Evolutionary conservation across 2,329 filamentous ascomycete genomes (phyloP), one percentile per base, ranked within the genome.

Genomic region (Trichoderma oligosporum): DNA sequence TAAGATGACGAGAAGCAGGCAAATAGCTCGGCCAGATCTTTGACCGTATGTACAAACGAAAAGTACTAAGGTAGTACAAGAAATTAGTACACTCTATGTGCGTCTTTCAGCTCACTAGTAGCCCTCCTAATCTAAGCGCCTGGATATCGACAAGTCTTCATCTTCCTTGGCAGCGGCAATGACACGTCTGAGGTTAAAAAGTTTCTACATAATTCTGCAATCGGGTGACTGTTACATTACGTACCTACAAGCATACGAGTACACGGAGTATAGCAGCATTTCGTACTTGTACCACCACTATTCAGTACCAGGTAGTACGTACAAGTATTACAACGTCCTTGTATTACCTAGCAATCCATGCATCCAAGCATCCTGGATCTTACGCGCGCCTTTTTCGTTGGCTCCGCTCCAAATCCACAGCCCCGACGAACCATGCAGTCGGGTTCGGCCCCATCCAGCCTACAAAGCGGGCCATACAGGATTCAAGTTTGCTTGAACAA

Each of bases 381-480:
- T 46, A 41, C 51, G 51, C 56, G 48, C 56, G 56, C 56, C 41
- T 58, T 58, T 58, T 41, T 36, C n/a, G 44, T 46, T 53, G 56
- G 48, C 47, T 58, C 48, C 48, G 42, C 56, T 35, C 25, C 25
- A 46, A 53, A 33, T 41, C 56, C 51, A 47, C 51, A 35, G 33
- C 41, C 47, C 57, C 47, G 46, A 51, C 38, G 57, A 59, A 59
- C 55, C 55, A 53, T 38, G 47, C 55, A 56, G 57, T 56, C 57
- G 57, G 57, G 52, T 59, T 59, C 57, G 51, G 44, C 57, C 44
- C 51, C 56, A 54, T 54, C 39, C 18, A 54, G 44, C 39, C 49
- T 38, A 25, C 46, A 53, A 45, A 53, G 55, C 47, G 47, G 35
- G 45, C 54, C 54, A 56, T 25, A 47, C 25, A 41, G 42, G 41